Conservation (phyloP, 1,284 basidiomycete genomes). For the Fomitopsis palustris region DNA sequence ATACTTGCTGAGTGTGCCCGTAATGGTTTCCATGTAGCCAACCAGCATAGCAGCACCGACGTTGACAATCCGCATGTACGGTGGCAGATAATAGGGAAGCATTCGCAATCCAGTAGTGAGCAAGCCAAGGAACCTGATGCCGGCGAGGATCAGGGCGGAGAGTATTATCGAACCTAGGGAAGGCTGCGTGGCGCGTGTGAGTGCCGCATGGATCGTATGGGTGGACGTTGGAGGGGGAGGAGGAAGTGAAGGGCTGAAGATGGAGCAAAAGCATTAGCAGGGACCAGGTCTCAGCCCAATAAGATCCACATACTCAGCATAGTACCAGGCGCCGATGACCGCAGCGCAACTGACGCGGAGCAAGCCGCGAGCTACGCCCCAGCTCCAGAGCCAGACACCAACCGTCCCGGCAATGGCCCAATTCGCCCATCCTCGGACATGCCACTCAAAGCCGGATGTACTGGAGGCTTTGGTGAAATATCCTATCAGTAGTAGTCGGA, state of each 20-base stretch:
- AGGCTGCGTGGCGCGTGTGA: conserved; percentile 76
- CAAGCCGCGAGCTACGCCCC: conserved; percentile 83
- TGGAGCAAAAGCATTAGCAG: background rate
- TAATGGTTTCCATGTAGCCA: conserved; percentile 55
- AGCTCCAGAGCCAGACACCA: conserved; percentile 85
- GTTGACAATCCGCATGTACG: conserved; percentile 38
- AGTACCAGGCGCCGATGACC: conserved; percentile 93
- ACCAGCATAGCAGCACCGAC: conserved; percentile 42
- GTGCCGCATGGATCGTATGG: conserved; percentile 73
- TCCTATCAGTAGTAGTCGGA: conserved; percentile 76
- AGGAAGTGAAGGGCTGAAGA: conserved; percentile 43
- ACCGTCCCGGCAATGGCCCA: conserved; percentile 75
- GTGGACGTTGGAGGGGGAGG: conserved; percentile 55
- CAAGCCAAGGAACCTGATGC: conserved; percentile 54
- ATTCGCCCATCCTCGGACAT: conserved; percentile 76
- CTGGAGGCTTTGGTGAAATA: conserved; percentile 40
- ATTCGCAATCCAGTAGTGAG: conserved; percentile 48
- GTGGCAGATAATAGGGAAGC: conserved; percentile 53
- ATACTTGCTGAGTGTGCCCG: conserved; percentile 77
- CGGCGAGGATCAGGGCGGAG: conserved; percentile 73
- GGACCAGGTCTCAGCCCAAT: background rate
- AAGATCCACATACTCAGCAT: conserved; percentile 58
- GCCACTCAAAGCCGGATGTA: conserved; percentile 54
- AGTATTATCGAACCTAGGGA: conserved; percentile 80
- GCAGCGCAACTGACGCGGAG: conserved; percentile 77